Evolutionary conservation across 306 rosid genomes (phyloP).

Genomic region (Lagenaria siceraria): DNA sequence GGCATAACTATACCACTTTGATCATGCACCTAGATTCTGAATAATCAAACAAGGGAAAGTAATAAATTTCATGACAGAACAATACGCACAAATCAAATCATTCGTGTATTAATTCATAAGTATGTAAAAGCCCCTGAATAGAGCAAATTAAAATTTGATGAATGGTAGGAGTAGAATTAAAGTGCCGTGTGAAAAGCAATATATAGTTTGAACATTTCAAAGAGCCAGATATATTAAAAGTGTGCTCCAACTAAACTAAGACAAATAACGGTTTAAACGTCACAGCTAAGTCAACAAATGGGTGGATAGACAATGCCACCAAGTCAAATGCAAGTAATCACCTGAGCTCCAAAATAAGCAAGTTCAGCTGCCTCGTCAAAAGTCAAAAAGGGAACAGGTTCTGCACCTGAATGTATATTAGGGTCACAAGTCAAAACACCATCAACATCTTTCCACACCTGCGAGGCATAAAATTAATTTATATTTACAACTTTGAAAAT

Average conservation of each 20-base stretch:
- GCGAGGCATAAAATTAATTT: slow-evolving; percentile 8
- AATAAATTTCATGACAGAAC: neutral
- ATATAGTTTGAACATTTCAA: neutral
- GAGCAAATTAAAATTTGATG: neutral
- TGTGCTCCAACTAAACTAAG: neutral
- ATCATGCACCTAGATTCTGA: neutral
- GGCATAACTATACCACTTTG: neutral
- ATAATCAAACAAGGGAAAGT: slow-evolving; percentile 12
- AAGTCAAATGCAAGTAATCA: slow-evolving; percentile 13
- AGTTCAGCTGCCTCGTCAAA: slow-evolving; percentile 98
- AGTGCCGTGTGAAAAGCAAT: neutral
- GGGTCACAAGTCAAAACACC: slow-evolving; percentile 97
- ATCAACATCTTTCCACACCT: slow-evolving; percentile 99
- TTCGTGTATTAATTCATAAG: neutral
- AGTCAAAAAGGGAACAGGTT: slow-evolving; percentile 84
- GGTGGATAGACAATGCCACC: neutral
- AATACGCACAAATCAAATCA: neutral
- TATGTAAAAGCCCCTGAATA: neutral
- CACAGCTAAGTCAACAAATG: neutral
- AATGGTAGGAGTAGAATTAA: neutral
- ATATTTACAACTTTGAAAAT: neutral
- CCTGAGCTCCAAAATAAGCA: slow-evolving; percentile 99
- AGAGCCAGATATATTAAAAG: neutral
- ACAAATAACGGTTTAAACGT: neutral
- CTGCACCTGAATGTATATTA: slow-evolving; percentile 49